Base-by-base conservation (phyloP, 1,139 yeast genomes). In the Taphrina communis region DNA sequence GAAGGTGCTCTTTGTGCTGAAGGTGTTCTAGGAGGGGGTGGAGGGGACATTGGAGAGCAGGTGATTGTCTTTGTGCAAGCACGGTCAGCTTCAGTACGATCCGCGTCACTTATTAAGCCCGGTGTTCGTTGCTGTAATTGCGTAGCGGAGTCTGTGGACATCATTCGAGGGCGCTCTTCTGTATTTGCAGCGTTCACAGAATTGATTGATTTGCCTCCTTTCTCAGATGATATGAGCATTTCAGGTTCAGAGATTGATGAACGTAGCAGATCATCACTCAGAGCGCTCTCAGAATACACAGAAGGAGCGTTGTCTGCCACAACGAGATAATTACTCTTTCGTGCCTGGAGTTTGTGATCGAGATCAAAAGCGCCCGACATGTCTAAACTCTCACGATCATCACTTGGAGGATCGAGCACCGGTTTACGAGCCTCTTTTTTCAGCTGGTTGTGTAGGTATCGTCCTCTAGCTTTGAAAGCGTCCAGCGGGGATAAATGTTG, bases 391-490 rank as follows among this genome's bases (percentile, higher is more conserved):
- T 56, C 60, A 7, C 50, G 12, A 8, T 21, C 53, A 50, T 50
- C 8, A 8, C 3, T 25, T n/a, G 19, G 31, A 1, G 46, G n/a
- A 14, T 9, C 60, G 11, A 21, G 48, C 5, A 25, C 58, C 9
- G 12, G 14, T 9, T 5, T 42, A 1, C 9, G 12, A 9, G 17
- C 25, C n/a, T 44, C 53, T 7, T 58, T 44, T 12, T 39, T 38
- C 21, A 58, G 35, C 17, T 58, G 62, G 9, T 21, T 35, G 35
- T 58, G 62, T 17, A 58, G 53, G 35, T 44, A 44, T n/a, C 46
- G 51, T 6, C 62, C 62, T 25, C 42, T 58, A 19, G 62, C 62
- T 21, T 58, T 58, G 62, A 58, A 58, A 17, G 62, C 62, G 17
- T 58, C 62, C 42, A 58, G 41, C 2, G 62, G 62, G 17, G 62